Base-by-base conservation (phyloP, 2,329 filamentous ascomycete species). In the Nigrospora oryzae region DNA sequence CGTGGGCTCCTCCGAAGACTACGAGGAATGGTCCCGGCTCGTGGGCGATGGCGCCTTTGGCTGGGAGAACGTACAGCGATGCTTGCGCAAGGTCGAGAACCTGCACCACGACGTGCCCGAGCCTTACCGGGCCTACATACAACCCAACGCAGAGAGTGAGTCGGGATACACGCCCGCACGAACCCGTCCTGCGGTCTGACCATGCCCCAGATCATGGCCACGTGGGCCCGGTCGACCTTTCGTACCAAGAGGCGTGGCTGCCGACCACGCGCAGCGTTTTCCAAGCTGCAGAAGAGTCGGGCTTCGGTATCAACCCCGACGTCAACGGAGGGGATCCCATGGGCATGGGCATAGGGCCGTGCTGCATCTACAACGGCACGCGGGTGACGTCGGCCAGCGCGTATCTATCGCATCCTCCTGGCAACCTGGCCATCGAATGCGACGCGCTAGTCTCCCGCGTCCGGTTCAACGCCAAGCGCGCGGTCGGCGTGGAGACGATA, bases 1-100 rank as follows among this genome's bases (percentile, higher is more conserved):
- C 4, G 50, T 69, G 36, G 76, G 77, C 2, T 63, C 70, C 7
- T 60, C 62, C 3, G 72, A 73, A 23, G 76, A 80, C 49, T 78
- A 73, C 47, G 63, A 80, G 37, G 61, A 71, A 36, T 52, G 48
- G 49, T 73, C 71, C 1, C 36, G 77, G 74, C 46, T 68, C 2
- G 69, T 76, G 0, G 72, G 58, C 0, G 75, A 79, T 50, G 64
- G 73, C 4, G 56, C 54, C 1, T 80, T 71, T 59, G 55, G 52
- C 3, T 80, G 74, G 75, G 56, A 38, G 11, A 38, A 47, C 10
- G 48, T 42, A 12, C 39, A 40, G 34, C 30, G 38, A 11, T 59
- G 67, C n/a, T 70, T 71, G 46, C 68, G 70, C 41, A 61, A 56
- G 36, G 59, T 79, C 30, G 74, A 78, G 53, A 67, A 58, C 0